Percentiles rank a stretch among this genome's conserved stretches.
These are phyloP conservation scores for Polychytrium aggregatum DNA, from an alignment of 192 early-diverging fungal genomes.

Conservation along the genomic window DNA sequence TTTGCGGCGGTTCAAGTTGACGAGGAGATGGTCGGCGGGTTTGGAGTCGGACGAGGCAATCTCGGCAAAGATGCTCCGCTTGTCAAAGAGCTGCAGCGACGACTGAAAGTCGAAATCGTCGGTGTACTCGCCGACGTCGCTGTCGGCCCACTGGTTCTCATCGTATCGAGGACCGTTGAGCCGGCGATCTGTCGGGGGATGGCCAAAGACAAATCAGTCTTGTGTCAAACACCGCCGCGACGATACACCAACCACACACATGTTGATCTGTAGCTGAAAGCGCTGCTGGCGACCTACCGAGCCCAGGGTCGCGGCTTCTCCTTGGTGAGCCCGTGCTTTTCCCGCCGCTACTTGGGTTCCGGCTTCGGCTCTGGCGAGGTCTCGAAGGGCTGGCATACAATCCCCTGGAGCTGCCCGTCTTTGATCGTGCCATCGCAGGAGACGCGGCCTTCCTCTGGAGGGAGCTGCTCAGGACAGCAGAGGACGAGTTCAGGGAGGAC, in stretches of 20 bases:
- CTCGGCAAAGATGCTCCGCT: conserved; percentile 56
- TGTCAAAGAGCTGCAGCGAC: conserved; percentile 40
- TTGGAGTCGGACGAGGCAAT: conserved; percentile 53
- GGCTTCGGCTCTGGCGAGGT: too few relatives aligned
- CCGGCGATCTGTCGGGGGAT: not conserved
- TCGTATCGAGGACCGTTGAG: not conserved
- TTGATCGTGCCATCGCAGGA: too few relatives aligned
- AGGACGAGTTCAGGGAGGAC: too few relatives aligned
- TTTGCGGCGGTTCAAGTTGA: conserved; percentile 49
- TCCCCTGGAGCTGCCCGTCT: too few relatives aligned
- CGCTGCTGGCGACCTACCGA: too few relatives aligned
- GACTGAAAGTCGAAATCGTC: conserved; percentile 40
- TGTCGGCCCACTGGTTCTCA: conserved; percentile 4
- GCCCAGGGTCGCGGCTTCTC: too few relatives aligned
- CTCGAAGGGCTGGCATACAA: not conserved
- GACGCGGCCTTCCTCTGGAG: too few relatives aligned
- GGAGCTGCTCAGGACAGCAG: too few relatives aligned
- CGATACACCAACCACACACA: not conserved
- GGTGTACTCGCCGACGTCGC: conserved; percentile 2
- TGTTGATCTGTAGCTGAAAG: not conserved
- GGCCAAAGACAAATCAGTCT: not conserved
- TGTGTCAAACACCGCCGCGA: not conserved
- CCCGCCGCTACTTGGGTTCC: too few relatives aligned
- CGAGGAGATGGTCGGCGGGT: conserved; percentile 61
- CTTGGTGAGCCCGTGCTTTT: too few relatives aligned